Evolutionary conservation across 2,329 filamentous ascomycete genomes (phyloP).

Genomic region (Aaosphaeria pasadenensis): DNA sequence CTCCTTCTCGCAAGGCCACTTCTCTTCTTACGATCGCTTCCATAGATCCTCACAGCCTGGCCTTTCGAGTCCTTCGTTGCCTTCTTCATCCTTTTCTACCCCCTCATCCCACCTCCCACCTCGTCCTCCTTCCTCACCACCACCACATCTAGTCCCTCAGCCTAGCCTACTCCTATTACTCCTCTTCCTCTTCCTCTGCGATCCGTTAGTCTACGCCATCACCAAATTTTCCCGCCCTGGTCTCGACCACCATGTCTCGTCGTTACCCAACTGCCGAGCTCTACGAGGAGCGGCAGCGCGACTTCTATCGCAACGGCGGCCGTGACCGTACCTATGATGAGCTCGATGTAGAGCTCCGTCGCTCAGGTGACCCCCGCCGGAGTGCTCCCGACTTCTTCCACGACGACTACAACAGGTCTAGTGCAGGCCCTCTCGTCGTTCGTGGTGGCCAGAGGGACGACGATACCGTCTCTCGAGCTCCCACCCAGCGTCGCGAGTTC

Average conservation of each 20-base stretch:
- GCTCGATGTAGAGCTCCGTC: slow-evolving; percentile 47
- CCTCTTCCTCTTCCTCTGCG: neutral
- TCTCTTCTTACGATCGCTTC: slow-evolving; percentile 5
- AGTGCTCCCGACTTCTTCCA: slow-evolving; percentile 49
- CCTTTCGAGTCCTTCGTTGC: slow-evolving; percentile 1
- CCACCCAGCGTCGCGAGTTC: slow-evolving; percentile 35
- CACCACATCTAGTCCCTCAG: neutral
- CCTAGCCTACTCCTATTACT: neutral
- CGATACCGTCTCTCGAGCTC: slow-evolving; percentile 34
- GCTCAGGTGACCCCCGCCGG: slow-evolving; percentile 36
- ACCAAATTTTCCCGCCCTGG: neutral
- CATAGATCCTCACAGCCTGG: neutral
- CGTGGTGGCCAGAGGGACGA: slow-evolving; percentile 38
- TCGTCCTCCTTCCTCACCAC: neutral
- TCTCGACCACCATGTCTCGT: slow-evolving; percentile 38
- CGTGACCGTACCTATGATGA: slow-evolving; percentile 48
- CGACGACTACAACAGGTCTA: slow-evolving; percentile 47
- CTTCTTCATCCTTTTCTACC: neutral
- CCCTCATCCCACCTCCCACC: slow-evolving; percentile 1
- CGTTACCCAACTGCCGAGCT: slow-evolving; percentile 46
- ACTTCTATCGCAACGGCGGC: slow-evolving; percentile 45
- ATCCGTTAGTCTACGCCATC: neutral
- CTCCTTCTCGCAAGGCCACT: neutral
- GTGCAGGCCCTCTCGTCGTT: slow-evolving; percentile 45
- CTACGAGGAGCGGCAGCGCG: slow-evolving; percentile 50